These are phyloP conservation scores for Calonectria hongkongensis DNA, from an alignment of 2,329 filamentous ascomycete genomes.

Conservation along the genomic window DNA sequence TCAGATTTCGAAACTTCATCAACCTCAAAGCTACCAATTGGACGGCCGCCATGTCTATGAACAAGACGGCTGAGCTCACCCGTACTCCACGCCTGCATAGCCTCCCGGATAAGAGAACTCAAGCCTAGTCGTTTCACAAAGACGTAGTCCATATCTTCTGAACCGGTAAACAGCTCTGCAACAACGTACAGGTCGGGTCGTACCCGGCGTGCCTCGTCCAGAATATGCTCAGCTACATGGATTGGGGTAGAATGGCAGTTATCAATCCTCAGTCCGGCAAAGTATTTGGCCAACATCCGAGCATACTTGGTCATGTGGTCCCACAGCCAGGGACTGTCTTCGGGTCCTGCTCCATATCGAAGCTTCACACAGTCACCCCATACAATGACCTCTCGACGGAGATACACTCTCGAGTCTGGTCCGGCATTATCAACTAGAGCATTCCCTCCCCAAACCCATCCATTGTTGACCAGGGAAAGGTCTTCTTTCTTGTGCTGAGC, in stretches of 20 bases:
- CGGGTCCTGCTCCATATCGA: conserved; percentile 85
- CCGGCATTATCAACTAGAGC: conserved; percentile 96
- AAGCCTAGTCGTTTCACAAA: conserved; percentile 96
- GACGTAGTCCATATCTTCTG: conserved; percentile 95
- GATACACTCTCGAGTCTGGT: conserved; percentile 90
- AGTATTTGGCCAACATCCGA: conserved; percentile 93
- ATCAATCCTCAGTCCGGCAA: conserved; percentile 96
- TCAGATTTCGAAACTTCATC: conserved; percentile 85
- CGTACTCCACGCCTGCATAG: conserved; percentile 99
- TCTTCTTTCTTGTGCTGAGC: conserved; percentile 84
- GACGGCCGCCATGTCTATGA: conserved; percentile 93
- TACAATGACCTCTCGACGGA: conserved; percentile 96
- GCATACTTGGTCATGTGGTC: conserved; percentile 97
- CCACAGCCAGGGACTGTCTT: conserved; percentile 96
- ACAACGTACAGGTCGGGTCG: conserved; percentile 93
- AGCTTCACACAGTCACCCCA: conserved; percentile 99
- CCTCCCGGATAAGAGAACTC: conserved; percentile 93
- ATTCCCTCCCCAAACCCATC: conserved; percentile 99
- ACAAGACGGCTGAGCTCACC: conserved; percentile 94
- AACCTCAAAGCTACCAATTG: conserved; percentile 98
- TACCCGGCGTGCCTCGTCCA: conserved; percentile 93
- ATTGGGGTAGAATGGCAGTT: conserved; percentile 98
- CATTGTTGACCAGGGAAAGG: conserved; percentile 93
- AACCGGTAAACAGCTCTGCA: conserved; percentile 96
- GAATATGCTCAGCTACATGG: conserved; percentile 93